Evolutionary conservation across 1,284 basidiomycete species (phyloP).

Genomic region (Cutaneotrichosporon sp.): DNA sequence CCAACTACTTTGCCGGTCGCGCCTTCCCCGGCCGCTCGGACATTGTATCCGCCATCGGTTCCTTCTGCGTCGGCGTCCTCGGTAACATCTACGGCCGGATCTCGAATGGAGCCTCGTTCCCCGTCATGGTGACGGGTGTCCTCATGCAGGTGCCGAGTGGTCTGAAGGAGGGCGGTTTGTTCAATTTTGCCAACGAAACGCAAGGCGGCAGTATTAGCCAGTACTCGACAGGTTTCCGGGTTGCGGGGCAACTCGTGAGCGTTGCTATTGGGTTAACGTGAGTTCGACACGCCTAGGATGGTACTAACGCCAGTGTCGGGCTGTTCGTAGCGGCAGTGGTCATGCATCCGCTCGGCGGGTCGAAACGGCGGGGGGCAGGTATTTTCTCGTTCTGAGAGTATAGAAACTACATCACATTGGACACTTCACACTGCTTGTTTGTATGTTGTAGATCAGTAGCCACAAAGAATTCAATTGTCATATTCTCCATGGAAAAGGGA

Average conservation of each 20-base stretch:
- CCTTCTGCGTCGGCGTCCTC: slow-evolving; percentile 75
- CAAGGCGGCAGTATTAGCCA: slow-evolving; percentile 23
- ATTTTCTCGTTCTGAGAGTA: slow-evolving; percentile 46
- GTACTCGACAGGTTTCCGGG: slow-evolving; percentile 50
- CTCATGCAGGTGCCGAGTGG: slow-evolving; percentile 82
- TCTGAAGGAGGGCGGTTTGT: slow-evolving; percentile 55
- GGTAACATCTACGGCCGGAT: slow-evolving; percentile 73
- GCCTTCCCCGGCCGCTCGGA: slow-evolving; percentile 68
- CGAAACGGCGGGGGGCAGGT: slow-evolving; percentile 46
- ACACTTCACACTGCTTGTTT: no score
- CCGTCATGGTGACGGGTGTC: slow-evolving; percentile 61
- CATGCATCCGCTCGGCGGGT: slow-evolving; percentile 51
- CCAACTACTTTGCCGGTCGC: slow-evolving; percentile 65
- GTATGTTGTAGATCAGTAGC: no score
- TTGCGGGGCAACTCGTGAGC: slow-evolving; percentile 49
- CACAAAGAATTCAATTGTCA: no score
- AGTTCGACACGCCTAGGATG: neutral
- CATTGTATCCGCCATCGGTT: slow-evolving; percentile 66
- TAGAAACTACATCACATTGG: no score
- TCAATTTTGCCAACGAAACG: slow-evolving; percentile 51
- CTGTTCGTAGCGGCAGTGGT: slow-evolving; percentile 55
- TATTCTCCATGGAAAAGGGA: no score
- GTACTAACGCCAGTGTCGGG: slow-evolving; percentile 54
- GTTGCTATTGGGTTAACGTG: slow-evolving; percentile 51
- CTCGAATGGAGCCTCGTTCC: slow-evolving; percentile 39